These are phyloP conservation scores for Ceratorhiza oryzae-sativae DNA, from an alignment of 1,284 basidiomycete genomes.

Conservation along the genomic window DNA sequence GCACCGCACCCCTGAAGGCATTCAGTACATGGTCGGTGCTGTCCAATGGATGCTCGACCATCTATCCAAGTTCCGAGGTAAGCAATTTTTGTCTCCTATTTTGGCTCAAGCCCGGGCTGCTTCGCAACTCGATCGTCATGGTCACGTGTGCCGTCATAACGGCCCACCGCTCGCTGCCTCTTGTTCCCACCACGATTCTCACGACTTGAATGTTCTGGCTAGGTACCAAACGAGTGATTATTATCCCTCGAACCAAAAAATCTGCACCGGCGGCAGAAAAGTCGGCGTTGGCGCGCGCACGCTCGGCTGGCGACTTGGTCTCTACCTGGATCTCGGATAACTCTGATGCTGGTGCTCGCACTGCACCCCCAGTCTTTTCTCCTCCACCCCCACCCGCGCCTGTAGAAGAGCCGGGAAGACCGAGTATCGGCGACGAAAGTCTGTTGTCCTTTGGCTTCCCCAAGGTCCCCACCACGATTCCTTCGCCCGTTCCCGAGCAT, in stretches of 20 bases:
- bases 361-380: not conserved
- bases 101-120: not conserved
- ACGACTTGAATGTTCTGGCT: conserved; percentile 27
- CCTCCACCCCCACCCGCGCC: not conserved
- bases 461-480: conserved; percentile 26
- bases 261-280: not conserved
- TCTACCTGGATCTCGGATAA: conserved; percentile 33
- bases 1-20: not conserved
- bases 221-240: conserved; percentile 33
- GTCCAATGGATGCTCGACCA: conserved; percentile 31
- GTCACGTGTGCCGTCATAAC: conserved; percentile 15
- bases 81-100: not conserved
- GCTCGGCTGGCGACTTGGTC: conserved; percentile 24
- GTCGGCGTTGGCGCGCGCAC: conserved; percentile 10
- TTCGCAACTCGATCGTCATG: conserved; percentile 35
- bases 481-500: not conserved
- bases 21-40: conserved; percentile 13
- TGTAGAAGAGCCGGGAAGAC: not conserved
- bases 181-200: conserved; percentile 9
- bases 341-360: conserved; percentile 2
- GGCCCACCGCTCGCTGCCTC: not conserved
- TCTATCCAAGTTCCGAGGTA: not conserved
- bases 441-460: conserved; percentile 29
- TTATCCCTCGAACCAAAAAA: conserved; percentile 28
- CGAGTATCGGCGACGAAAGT: conserved; percentile 5